A percentile compares a stretch with the other conserved stretches of the same genome.
These are phyloP conservation scores for Echinosophora koreensis DNA, from an alignment of 306 rosid species.

Conservation along the genomic window DNA sequence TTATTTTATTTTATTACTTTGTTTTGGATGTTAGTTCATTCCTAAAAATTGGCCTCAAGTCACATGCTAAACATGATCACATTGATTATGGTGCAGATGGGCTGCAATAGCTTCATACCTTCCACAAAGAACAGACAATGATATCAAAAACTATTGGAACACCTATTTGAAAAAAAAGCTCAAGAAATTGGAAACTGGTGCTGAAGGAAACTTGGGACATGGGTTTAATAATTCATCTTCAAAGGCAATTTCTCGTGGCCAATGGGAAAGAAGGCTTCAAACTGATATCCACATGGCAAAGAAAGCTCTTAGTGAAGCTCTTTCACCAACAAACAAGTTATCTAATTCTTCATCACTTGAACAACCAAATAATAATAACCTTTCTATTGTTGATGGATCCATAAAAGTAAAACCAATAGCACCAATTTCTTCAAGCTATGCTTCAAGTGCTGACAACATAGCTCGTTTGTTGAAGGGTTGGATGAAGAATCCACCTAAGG, in stretches of 20 bases:
- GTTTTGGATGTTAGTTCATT: neutral
- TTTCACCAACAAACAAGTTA: conserved; percentile 60
- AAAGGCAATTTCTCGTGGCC: conserved; percentile 74
- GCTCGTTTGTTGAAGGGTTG: conserved; percentile 77
- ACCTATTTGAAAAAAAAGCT: conserved; percentile 90
- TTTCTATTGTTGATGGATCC: conserved; percentile 1
- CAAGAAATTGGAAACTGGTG: conserved; percentile 56
- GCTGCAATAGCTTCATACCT: conserved; percentile 99
- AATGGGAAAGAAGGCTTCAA: conserved; percentile 97
- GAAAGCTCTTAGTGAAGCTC: conserved; percentile 81
- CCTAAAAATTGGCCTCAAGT: neutral
- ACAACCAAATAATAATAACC: conserved; percentile 35
- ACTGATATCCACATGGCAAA: conserved; percentile 84
- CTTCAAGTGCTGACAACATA: conserved; percentile 80
- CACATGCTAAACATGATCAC: conserved; percentile 32
- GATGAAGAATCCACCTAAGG: conserved; percentile 69
- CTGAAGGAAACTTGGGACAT: conserved; percentile 39
- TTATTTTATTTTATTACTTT: neutral
- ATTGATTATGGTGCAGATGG: conserved; percentile 72
- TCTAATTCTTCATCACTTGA: conserved; percentile 26
- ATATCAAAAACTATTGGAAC: conserved; percentile 96
- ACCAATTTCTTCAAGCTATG: conserved; percentile 57
- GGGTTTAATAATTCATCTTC: conserved; percentile 50
- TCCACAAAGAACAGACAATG: conserved; percentile 96
- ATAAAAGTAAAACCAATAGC: conserved; percentile 42